Conservation (phyloP, 805 yeast species). For the Torulaspora delbrueckii region DNA sequence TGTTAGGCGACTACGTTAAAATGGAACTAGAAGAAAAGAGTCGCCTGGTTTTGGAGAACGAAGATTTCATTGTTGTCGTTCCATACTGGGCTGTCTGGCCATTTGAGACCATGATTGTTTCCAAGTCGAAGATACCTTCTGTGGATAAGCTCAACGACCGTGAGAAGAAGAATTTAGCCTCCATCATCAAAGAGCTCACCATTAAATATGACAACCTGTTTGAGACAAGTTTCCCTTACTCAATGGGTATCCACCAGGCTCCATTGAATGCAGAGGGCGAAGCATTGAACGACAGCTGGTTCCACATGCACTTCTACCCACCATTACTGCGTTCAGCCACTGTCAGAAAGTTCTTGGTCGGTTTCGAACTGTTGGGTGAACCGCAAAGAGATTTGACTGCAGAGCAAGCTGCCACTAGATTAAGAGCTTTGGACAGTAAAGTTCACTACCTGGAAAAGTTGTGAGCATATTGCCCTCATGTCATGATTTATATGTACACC, state of each 20-base stretch:
- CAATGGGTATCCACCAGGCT: constrained; percentile 80
- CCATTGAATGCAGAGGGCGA: constrained; percentile 47
- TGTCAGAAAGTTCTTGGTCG: constrained; percentile 70
- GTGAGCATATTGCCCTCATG: constrained; percentile 18
- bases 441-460: constrained; percentile 40
- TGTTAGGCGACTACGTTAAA: constrained; percentile 59
- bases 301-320: constrained; percentile 76
- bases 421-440: constrained; percentile 41
- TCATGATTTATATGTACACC: neutral
- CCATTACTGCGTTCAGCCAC: constrained; percentile 71
- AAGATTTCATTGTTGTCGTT: constrained; percentile 59
- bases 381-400: constrained; percentile 47
- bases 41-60: constrained; percentile 56
- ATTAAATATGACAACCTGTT: constrained; percentile 67
- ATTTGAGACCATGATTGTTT: constrained; percentile 60
- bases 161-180: constrained; percentile 53
- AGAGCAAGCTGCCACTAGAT: constrained; percentile 36
- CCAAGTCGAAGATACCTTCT: constrained; percentile 52
- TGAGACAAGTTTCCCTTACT: constrained; percentile 66
- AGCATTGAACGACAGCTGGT: constrained; percentile 45
- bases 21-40: constrained; percentile 47
- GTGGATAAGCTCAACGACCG: constrained; percentile 43
- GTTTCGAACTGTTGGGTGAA: constrained; percentile 63
- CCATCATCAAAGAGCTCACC: constrained; percentile 48
- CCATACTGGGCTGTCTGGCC: constrained; percentile 88